Percentiles rank a stretch among this genome's conserved stretches.
phyloP scores from a whole-genome alignment of 495 filamentous ascomycete genomes.

The Schizothecium vesticola region DNA sequence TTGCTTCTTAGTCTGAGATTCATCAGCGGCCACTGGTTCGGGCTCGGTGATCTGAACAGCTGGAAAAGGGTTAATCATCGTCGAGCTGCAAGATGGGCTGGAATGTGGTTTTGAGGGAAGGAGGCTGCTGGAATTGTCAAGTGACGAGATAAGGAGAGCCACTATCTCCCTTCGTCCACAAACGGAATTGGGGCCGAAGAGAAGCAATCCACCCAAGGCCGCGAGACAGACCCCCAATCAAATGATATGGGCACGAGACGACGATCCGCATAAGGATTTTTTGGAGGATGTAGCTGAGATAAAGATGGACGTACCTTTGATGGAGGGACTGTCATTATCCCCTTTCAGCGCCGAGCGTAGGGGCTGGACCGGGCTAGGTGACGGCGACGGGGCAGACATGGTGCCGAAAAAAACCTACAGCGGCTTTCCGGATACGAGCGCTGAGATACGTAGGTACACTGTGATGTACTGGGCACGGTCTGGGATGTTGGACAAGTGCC shows the following conservation, averaged over 20 bases:
- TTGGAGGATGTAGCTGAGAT: not conserved
- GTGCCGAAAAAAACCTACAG: not conserved
- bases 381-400: constrained; percentile 25
- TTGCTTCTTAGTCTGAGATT: constrained; percentile 38
- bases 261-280: not conserved
- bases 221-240: not conserved
- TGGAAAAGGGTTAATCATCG: constrained; percentile 24
- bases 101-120: not conserved
- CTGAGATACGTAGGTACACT: not conserved
- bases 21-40: constrained; percentile 31
- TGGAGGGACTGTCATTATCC: constrained; percentile 33
- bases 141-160: not conserved
- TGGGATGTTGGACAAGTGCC: not conserved
- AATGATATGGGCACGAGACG: not conserved
- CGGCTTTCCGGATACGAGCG: not conserved
- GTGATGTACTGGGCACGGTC: not conserved
- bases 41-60: constrained; percentile 48
- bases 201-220: not conserved
- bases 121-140: not conserved
- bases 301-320: constrained; percentile 39
- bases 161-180: not conserved
- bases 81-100: not conserved
- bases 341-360: constrained; percentile 41
- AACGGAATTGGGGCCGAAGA: not conserved
- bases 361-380: constrained; percentile 21